Base-by-base conservation (phyloP, 2,329 filamentous ascomycete genomes). In the Endocalyx cinctus region DNA sequence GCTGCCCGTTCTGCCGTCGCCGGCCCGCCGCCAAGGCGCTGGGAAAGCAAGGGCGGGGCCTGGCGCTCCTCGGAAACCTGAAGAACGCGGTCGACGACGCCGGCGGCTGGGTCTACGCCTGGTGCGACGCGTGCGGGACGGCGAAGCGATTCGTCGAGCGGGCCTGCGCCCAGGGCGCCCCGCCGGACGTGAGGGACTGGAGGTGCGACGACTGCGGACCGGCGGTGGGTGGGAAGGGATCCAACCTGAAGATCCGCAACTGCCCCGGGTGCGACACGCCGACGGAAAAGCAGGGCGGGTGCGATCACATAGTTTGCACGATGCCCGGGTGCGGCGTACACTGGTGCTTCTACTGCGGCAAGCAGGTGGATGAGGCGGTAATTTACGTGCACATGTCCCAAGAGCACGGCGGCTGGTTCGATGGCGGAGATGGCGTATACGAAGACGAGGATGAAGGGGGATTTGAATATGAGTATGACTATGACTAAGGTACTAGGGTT, bases 1-100 rank as follows among this genome's bases (percentile, higher is more conserved):
- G 47, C 3, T 72, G 69, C 37, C 68, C 70, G 1, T 74, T 74
- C 51, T 74, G 69, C 38, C 58, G 70, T 16, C 60, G 69, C 0
- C 53, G 47, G 27, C 68, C 68, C 0, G 54, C 58, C 2, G 46
- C 61, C 5, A 54, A 54, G 33, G 61, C 57, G 2, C 42, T 69
- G 2, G 49, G 58, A 0, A 41, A n/a, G n/a, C n/a, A n/a, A n/a
- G n/a, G n/a, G n/a, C n/a, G 43, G 14, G 54, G 55, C 1, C 57
- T 67, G 32, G 58, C 59, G 4, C 50, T 49, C 2, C 48, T 73
- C 4, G 58, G 53, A 2, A 55, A 64, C 22, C 38, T 70, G 16
- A 45, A 45, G 3, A 44, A 46, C 1, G 70, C 66, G 1, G 53
- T 71, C 1, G 45, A 57, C 3, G 58, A 68, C 25, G 31, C 29